Conservation (phyloP, 2,329 filamentous ascomycete species). For the Zalaria sp. region DNA sequence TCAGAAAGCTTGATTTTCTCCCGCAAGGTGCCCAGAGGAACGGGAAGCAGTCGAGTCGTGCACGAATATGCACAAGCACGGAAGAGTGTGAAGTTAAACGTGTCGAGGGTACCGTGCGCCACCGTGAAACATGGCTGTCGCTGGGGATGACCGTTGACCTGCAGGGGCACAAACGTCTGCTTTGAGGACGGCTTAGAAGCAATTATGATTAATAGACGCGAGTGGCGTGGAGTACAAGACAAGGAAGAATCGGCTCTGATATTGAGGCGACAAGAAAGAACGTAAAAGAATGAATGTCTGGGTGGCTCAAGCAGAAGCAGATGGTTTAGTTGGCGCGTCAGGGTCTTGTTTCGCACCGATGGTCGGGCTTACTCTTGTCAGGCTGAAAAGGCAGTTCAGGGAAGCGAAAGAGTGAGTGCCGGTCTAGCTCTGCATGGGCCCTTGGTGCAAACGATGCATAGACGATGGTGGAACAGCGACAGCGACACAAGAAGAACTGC, state of each 20-base stretch:
- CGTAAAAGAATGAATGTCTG: too few species aligned
- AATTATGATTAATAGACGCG: not conserved
- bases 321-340: too few species aligned
- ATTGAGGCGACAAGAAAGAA: too few species aligned
- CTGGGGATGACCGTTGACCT: not conserved
- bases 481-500: too few species aligned
- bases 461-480: too few species aligned
- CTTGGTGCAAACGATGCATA: too few species aligned
- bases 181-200: not conserved
- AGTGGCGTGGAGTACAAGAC: not conserved
- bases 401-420: not conserved
- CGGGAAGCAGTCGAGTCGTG: not conserved
- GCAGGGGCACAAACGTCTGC: not conserved
- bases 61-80: not conserved
- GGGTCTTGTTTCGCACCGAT: too few species aligned
- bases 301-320: too few species aligned
- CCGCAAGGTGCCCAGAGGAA: not conserved
- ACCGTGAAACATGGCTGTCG: not conserved
- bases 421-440: not conserved
- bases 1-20: not conserved
- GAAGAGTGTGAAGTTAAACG: not conserved
- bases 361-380: too few species aligned
- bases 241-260: too few species aligned
- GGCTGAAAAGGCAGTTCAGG: not conserved
- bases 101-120: constrained; percentile 7